phyloP scores from a whole-genome alignment of 2,329 filamentous ascomycete species.

The Clonostachys rhizophaga region DNA sequence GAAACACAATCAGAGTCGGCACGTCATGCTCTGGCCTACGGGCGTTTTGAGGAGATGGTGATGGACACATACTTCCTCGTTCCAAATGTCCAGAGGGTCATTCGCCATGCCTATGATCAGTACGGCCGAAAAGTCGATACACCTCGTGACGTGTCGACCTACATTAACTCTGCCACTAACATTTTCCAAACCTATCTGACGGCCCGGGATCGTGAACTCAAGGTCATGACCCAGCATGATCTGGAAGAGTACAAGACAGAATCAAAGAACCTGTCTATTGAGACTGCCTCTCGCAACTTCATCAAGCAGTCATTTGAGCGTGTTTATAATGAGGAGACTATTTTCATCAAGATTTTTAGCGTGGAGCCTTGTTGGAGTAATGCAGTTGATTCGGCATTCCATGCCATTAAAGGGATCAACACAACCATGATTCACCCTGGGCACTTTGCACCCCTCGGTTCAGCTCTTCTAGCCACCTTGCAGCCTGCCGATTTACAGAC shows the following conservation, averaged over 20 bases:
- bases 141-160: slow-evolving; percentile 43
- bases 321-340: slow-evolving; percentile 46
- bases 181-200: slow-evolving; percentile 49
- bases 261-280: slow-evolving; percentile 39
- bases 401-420: slow-evolving; percentile 40
- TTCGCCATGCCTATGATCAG: slow-evolving; percentile 46
- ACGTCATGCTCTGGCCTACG: slow-evolving; percentile 54
- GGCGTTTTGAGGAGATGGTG: slow-evolving; percentile 54
- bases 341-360: slow-evolving; percentile 52
- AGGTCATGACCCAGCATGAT: slow-evolving; percentile 47
- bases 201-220: slow-evolving; percentile 48
- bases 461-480: slow-evolving; percentile 41
- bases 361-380: slow-evolving; percentile 49
- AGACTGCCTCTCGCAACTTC: slow-evolving; percentile 52
- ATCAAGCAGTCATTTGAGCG: slow-evolving; percentile 58
- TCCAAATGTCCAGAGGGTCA: slow-evolving; percentile 48
- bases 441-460: slow-evolving; percentile 47
- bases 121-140: slow-evolving; percentile 38
- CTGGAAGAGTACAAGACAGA: slow-evolving; percentile 50
- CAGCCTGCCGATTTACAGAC: slow-evolving; percentile 41
- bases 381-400: slow-evolving; percentile 44
- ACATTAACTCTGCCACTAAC: slow-evolving; percentile 47
- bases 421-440: slow-evolving; percentile 47
- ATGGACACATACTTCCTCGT: slow-evolving; percentile 51
- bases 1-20: slow-evolving; percentile 55